Percentiles rank a stretch among this genome's conserved stretches.
Conservation (phyloP, 1,139 yeast species). For the Magnusiomyces sp. region DNA sequence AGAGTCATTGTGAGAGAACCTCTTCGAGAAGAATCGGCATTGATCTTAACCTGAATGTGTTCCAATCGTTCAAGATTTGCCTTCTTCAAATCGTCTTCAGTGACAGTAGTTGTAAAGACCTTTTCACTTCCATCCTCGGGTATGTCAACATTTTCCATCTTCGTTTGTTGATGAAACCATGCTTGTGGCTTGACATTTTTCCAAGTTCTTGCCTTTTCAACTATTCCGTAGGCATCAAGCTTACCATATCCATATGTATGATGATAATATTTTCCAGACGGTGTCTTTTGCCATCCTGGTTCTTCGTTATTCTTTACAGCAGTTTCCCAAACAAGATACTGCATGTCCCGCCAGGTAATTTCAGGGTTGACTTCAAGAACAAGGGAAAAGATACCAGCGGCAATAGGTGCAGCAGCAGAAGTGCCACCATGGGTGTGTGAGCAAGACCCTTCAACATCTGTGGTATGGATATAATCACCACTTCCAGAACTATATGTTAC, state of each 20-base stretch:
- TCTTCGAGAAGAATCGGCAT: constrained; percentile 54
- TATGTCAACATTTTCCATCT: constrained; percentile 29
- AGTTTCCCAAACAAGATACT: constrained; percentile 67
- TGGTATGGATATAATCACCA: constrained; percentile 83
- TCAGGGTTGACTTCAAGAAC: constrained; percentile 75
- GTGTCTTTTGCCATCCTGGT: constrained; percentile 55
- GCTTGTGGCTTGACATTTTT: constrained; percentile 81
- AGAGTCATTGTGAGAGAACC: constrained; percentile 65
- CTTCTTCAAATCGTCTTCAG: constrained; percentile 41
- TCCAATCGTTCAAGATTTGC: constrained; percentile 68
- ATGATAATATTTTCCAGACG: constrained; percentile 59
- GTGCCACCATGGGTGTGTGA: constrained; percentile 85
- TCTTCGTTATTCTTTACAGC: constrained; percentile 63
- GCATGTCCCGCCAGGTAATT: constrained; percentile 94
- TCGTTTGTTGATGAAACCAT: constrained; percentile 54
- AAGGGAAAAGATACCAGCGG: constrained; percentile 86
- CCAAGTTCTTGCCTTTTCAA: constrained; percentile 71
- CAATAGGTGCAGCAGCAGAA: constrained; percentile 97
- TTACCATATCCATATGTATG: constrained; percentile 92
- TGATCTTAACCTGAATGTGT: constrained; percentile 77
- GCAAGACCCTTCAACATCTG: constrained; percentile 69
- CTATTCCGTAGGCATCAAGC: constrained; percentile 73
- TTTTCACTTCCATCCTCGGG: constrained; percentile 23
- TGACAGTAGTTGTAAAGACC: constrained; percentile 42
- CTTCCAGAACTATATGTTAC: constrained; percentile 91